A percentile compares a stretch with the other conserved stretches of the same genome.
These are phyloP conservation scores for Cordia subcordata DNA, from an alignment of 257 asterid genomes.

Conservation along the genomic window DNA sequence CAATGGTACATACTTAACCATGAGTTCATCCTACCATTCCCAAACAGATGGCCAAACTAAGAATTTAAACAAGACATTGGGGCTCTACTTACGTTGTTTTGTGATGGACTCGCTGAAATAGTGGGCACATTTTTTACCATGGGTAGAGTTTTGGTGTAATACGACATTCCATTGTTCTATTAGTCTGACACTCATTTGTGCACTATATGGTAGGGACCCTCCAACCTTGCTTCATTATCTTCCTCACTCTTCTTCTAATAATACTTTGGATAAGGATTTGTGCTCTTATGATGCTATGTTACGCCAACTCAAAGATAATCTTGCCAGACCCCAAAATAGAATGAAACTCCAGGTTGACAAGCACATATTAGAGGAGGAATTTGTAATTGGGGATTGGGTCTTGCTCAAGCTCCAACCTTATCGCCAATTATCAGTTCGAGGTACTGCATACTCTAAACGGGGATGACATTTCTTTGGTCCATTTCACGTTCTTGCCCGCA, in stretches of 20 bases:
- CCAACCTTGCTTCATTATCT: neutral
- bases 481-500: too few species aligned
- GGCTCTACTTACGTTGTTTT: neutral
- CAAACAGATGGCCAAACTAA: neutral
- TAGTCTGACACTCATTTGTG: neutral
- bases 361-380: neutral
- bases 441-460: neutral
- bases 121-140: neutral
- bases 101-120: neutral
- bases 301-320: neutral
- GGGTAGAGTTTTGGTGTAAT: slow-evolving; percentile 12
- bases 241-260: neutral
- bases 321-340: neutral
- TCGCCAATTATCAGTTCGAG: neutral
- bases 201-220: neutral
- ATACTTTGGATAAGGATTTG: neutral
- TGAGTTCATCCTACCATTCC: neutral
- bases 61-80: neutral
- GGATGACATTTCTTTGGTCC: neutral
- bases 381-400: neutral
- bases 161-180: neutral
- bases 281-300: neutral
- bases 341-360: neutral
- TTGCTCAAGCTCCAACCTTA: neutral
- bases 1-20: neutral